phyloP scores from a whole-genome alignment of 2,329 filamentous ascomycete species.

The Colletotrichum gloeosporioides region DNA sequence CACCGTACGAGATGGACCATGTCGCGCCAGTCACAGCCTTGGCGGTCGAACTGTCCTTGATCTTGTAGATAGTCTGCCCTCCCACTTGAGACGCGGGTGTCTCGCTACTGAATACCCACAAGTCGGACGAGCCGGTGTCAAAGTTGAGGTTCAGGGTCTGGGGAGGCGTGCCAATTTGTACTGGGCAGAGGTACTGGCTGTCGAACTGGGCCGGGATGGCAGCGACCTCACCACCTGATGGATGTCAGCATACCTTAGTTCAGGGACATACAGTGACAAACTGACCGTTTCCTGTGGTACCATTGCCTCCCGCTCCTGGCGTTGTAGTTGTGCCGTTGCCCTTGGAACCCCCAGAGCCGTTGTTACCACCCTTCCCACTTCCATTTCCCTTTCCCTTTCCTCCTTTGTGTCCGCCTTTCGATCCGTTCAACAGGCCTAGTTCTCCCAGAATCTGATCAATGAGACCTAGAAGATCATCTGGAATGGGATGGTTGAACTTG shows the following conservation, averaged over 20 bases:
- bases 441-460: conserved; percentile 38
- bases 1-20: conserved; percentile 50
- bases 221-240: conserved; percentile 36
- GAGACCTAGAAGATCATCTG: conserved; percentile 35
- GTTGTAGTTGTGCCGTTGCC: conserved; percentile 1
- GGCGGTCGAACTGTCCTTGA: conserved; percentile 42
- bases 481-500: conserved; percentile 40
- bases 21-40: conserved; percentile 38
- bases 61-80: conserved; percentile 45
- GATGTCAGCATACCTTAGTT: conserved; percentile 16
- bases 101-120: conserved; percentile 54
- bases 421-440: conserved; percentile 30
- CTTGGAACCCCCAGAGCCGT: background rate
- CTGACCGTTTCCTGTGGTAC: background rate
- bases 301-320: background rate
- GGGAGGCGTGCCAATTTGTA: conserved; percentile 59
- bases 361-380: background rate
- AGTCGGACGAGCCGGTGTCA: conserved; percentile 48
- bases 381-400: background rate
- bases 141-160: conserved; percentile 45
- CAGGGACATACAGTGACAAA: background rate
- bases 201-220: conserved; percentile 53
- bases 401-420: background rate
- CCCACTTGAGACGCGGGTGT: conserved; percentile 37
- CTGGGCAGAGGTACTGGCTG: conserved; percentile 59